Evolutionary conservation across 2,329 filamentous ascomycete genomes (phyloP), one percentile per base, ranked within the genome.

Genomic region (Cryphonectria nitschkei): DNA sequence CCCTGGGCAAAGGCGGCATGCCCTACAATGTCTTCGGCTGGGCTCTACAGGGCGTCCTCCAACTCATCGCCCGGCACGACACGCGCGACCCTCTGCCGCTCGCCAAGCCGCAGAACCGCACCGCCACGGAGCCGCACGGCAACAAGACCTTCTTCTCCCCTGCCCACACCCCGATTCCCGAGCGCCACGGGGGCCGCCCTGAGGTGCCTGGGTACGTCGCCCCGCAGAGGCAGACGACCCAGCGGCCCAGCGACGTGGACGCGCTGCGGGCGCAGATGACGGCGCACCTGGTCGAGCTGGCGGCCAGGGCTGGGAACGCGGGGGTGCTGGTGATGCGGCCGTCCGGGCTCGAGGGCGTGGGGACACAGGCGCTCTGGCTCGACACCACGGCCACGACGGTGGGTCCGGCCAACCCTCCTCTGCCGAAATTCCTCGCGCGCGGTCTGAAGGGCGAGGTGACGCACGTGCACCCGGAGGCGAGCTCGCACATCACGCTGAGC

Each of bases 1-100:
- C 80, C 1, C 79, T 85, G 43, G 84, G 84, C 19, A 79, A 78
- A 3, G 83, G 84, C 70, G 84, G 84, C 22, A 70, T 84, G 0
- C 83, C 84, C 0, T 77, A 83, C 74, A 83, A 84, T 69, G 39
- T 80, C 39, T 43, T 77, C 29, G 84, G 84, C 43, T 86, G 81
- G 81, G 75, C 82, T 0, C 29, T 80, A 2, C 82, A 83, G 73
- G 73, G 77, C 11, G 19, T 74, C 6, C 67, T 81, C n/a, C 79
- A 79, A 68, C 73, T 77, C 2, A 29, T 83, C 26, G 78, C 80
- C 34, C 74, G 78, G 8, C 72, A 74, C 41, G 82, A 84, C 73
- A 76, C 76, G 2, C 73, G 78, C 6, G 76, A 75, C 6, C 76
- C 79, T 0, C 72, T 75, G 11, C 78, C 79, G 1, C 79, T 77